phyloP scores from a whole-genome alignment of 352 stramenopile genomes.

The Phytophthora uliginosa region DNA sequence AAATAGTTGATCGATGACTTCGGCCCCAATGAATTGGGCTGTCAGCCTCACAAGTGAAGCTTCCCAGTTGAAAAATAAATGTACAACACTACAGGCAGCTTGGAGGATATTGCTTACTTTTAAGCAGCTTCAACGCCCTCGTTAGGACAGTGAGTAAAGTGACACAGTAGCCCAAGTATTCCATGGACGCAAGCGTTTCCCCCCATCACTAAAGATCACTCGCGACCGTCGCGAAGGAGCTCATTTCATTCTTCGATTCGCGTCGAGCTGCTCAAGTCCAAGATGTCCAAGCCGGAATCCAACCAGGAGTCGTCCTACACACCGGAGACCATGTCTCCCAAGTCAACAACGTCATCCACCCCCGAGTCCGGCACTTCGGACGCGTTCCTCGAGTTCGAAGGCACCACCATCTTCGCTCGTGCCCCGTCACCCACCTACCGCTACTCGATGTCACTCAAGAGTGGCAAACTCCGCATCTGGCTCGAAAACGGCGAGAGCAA shows the following conservation, averaged over 20 bases:
- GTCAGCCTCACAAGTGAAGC: too few species aligned
- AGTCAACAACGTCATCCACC: not conserved
- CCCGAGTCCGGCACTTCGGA: not conserved
- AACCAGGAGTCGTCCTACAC: not conserved
- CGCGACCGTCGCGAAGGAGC: not conserved
- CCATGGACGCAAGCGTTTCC: not conserved
- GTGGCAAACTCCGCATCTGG: slow-evolving; percentile 19
- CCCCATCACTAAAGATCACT: not conserved
- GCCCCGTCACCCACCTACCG: not conserved
- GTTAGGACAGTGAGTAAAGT: too few species aligned
- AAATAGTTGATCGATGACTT: slow-evolving; percentile 11
- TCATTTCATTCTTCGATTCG: not conserved
- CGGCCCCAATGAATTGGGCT: too few species aligned
- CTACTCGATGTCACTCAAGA: slow-evolving; percentile 9
- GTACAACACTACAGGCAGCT: too few species aligned
- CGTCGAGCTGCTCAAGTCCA: not conserved
- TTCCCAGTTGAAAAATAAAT: too few species aligned
- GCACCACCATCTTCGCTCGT: not conserved
- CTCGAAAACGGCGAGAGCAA: slow-evolving; percentile 25
- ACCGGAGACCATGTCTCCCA: not conserved
- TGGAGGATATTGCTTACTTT: too few species aligned
- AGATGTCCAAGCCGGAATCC: not conserved
- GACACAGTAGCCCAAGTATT: not conserved
- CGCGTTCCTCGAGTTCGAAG: not conserved
- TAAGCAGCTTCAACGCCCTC: too few species aligned